Base-by-base conservation (phyloP, 371 early-diverging fungal genomes). In the Phascolomyces articulosus region DNA sequence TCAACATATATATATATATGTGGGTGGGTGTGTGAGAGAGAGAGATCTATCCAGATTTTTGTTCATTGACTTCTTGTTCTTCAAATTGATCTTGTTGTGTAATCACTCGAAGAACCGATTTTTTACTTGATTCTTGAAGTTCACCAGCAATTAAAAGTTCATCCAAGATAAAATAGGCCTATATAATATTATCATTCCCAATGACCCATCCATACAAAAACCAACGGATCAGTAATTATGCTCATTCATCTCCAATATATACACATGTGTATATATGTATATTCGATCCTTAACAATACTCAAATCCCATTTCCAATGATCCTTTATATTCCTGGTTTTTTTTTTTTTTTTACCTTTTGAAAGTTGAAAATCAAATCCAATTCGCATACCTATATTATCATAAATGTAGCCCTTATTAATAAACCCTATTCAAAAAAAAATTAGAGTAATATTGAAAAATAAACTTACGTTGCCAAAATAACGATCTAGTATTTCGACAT, bases 401-500 rank as follows among this genome's bases (percentile, higher is more conserved):
- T 18, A 24, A 29, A n/a, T n/a, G n/a, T n/a, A n/a, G n/a, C n/a
- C n/a, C n/a, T n/a, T n/a, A n/a, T n/a, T n/a, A n/a, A n/a, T n/a
- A n/a, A n/a, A n/a, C n/a, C n/a, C n/a, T n/a, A n/a, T n/a, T n/a
- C n/a, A n/a, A n/a, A 29, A 56, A 23, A 56, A 56, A 29, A 29
- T 9, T 24, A 23, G 47, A 44, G 4, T 41, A 41, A 41, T 15
- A 11, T 11, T 44, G 8, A 8, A 4, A 47, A 47, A 47, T 8
- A 15, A 24, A 48, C 74, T 69, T 82, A 95, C 98, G 73, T 97
- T 98, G 71, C 96, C 91, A 82, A 98, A 98, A 79, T 95, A 97
- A 64, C 95, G 91, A 80, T 98, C 99, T 56, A 98, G 77, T 13
- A 96, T 90, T 73, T 98, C 98, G 44, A 98, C 99, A 75, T 95